Base-by-base conservation (phyloP, 2,329 filamentous ascomycete genomes). In the Ceratocystis harringtonii region DNA sequence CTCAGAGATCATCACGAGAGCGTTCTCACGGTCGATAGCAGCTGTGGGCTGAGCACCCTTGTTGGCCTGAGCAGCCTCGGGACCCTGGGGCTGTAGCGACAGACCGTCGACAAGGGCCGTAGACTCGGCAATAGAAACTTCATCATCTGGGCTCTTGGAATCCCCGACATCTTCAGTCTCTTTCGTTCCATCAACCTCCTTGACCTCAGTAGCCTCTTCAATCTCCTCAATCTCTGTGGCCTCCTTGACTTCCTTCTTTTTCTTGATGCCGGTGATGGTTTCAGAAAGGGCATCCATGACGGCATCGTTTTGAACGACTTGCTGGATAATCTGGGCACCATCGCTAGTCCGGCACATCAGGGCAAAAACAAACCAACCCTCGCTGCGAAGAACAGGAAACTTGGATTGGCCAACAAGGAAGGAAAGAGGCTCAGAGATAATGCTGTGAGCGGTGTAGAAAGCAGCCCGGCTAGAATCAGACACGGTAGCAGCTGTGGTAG, bases 321-420 rank as follows among this genome's bases (percentile, higher is more conserved):
- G 73, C 7, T 76, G 69, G 19, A 82, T 77, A 10, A 80, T 72
- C 1, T 72, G 70, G 1, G 80, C 78, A 6, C 82, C 82, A 44
- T 81, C 78, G 1, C 70, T 65, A 1, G 79, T 78, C 32, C 82
- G 77, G 50, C 79, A 78, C 78, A 86, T 81, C 43, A 86, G 77
- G 1, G 84, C 84, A 63, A 85, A 77, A 5, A 84, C 78, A 68
- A 86, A 86, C 79, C 83, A 82, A 2, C 80, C 78, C 70, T 87
- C 84, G 48, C 82, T 84, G 19, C 81, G 77, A 1, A 87, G 75
- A 1, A 80, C 76, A 0, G 82, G 81, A 77, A 83, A 86, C 68
- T 82, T 84, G 2, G 72, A 74, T 70, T 86, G 84, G 1, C 76
- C 78, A 28, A 84, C 75, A 30, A 86, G 77, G 69, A 79, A 82